Evolutionary conservation across 179 eudicot genomes (phyloP).

Genomic region (Sideroxylon spinosum): DNA sequence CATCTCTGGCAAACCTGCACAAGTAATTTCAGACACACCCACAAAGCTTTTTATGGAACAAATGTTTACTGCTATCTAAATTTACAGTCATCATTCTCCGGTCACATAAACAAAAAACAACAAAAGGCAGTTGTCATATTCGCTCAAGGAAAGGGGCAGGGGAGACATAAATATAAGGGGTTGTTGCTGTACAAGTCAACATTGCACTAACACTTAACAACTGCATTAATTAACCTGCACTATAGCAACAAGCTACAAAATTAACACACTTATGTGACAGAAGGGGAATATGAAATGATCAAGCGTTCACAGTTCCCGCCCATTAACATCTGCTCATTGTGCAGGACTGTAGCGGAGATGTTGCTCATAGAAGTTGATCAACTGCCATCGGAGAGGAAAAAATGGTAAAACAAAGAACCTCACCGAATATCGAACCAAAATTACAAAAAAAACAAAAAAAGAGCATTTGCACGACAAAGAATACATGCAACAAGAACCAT

Average conservation of each 20-base stretch:
- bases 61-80: not conserved
- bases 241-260: conserved; percentile 21
- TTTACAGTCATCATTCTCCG: not conserved
- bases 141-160: not conserved
- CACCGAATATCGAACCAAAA: too few species aligned
- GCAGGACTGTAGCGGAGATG: conserved; percentile 62
- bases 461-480: not conserved
- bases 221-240: conserved; percentile 10
- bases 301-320: not conserved
- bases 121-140: not conserved
- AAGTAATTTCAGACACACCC: not conserved
- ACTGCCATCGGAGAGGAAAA: conserved; percentile 36
- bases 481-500: too few species aligned
- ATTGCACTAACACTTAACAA: conserved; percentile 5
- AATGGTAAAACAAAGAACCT: not conserved
- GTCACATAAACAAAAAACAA: not conserved
- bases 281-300: not conserved
- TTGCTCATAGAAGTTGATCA: conserved; percentile 76
- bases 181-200: conserved; percentile 20
- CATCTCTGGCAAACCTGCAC: not conserved
- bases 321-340: conserved; percentile 7
- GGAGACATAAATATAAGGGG: not conserved
- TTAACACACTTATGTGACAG: conserved; percentile 14
- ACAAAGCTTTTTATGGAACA: not conserved
- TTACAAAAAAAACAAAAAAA: not conserved